These are phyloP conservation scores for Acidomyces sp. DNA, from an alignment of 495 filamentous ascomycete genomes.

Conservation along the genomic window DNA sequence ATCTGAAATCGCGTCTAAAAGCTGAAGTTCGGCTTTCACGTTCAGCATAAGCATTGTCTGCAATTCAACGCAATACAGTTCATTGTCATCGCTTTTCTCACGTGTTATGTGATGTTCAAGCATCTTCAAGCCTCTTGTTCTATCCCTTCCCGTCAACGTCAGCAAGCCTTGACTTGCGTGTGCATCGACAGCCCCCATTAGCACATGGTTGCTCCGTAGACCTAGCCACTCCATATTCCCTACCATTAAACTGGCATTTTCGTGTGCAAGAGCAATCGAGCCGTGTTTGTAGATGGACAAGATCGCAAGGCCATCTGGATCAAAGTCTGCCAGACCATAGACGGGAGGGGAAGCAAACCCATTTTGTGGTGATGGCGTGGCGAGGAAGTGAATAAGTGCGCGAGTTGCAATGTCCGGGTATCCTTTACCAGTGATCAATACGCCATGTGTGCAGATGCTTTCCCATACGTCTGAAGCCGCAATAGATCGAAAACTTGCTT, in stretches of 20 bases:
- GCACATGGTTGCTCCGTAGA: conserved; percentile 33
- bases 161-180: conserved; percentile 33
- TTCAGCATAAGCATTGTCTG: conserved; percentile 80
- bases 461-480: conserved; percentile 41
- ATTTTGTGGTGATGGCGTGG: conserved; percentile 23
- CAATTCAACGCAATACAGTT: conserved; percentile 50
- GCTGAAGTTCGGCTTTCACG: conserved; percentile 81
- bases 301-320: conserved; percentile 78
- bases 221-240: conserved; percentile 62
- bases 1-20: conserved; percentile 48
- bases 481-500: conserved; percentile 72
- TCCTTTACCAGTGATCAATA: conserved; percentile 73
- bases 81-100: conserved; percentile 34
- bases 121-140: conserved; percentile 53
- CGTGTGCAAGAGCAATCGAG: conserved; percentile 59
- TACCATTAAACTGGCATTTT: conserved; percentile 46
- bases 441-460: conserved; percentile 36
- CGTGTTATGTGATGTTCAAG: no score
- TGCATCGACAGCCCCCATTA: conserved; percentile 1
- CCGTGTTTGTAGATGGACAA: conserved; percentile 78
- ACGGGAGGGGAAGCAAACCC: conserved; percentile 35
- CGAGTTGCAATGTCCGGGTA: conserved; percentile 81
- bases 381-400: conserved; percentile 44
- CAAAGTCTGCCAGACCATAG: conserved; percentile 65
- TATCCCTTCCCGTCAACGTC: conserved; percentile 48